Conservation (phyloP, 495 filamentous ascomycete genomes). For the Chaetomidium leptoderma region DNA sequence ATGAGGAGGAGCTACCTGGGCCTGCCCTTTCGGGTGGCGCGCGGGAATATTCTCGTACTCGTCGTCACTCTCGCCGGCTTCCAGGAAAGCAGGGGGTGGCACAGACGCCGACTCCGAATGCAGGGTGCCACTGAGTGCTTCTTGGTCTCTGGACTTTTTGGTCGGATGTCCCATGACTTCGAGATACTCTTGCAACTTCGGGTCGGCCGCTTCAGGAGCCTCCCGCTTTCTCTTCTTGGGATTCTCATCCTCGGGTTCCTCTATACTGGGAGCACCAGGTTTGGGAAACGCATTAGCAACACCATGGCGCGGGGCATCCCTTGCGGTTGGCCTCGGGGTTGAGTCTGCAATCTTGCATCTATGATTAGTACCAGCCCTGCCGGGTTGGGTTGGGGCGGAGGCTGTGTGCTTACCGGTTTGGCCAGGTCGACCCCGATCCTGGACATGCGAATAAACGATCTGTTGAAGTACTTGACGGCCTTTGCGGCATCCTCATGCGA, state of each 20-base stretch:
- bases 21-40: slow-evolving; percentile 36
- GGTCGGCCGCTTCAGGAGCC: slow-evolving; percentile 52
- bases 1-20: slow-evolving; percentile 25
- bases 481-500: slow-evolving; percentile 69
- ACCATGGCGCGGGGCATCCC: slow-evolving; percentile 13
- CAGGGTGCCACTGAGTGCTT: slow-evolving; percentile 18
- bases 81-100: slow-evolving; percentile 45
- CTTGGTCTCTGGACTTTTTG: slow-evolving; percentile 28
- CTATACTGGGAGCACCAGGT: slow-evolving; percentile 12
- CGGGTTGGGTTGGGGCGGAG: neutral
- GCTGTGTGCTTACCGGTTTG: slow-evolving; percentile 61
- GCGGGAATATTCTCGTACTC: slow-evolving; percentile 60
- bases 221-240: slow-evolving; percentile 52
- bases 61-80: slow-evolving; percentile 54
- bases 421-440: slow-evolving; percentile 90
- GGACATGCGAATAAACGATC: slow-evolving; percentile 93
- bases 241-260: slow-evolving; percentile 22
- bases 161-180: slow-evolving; percentile 61
- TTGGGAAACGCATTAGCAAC: slow-evolving; percentile 9
- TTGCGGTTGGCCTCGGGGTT: slow-evolving; percentile 17
- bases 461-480: slow-evolving; percentile 92
- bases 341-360: slow-evolving; percentile 27
- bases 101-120: slow-evolving; percentile 30
- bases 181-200: slow-evolving; percentile 82
- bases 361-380: slow-evolving; percentile 23